Conservation (phyloP, 2,329 filamentous ascomycete genomes). For the Exserohilum rostratum region DNA sequence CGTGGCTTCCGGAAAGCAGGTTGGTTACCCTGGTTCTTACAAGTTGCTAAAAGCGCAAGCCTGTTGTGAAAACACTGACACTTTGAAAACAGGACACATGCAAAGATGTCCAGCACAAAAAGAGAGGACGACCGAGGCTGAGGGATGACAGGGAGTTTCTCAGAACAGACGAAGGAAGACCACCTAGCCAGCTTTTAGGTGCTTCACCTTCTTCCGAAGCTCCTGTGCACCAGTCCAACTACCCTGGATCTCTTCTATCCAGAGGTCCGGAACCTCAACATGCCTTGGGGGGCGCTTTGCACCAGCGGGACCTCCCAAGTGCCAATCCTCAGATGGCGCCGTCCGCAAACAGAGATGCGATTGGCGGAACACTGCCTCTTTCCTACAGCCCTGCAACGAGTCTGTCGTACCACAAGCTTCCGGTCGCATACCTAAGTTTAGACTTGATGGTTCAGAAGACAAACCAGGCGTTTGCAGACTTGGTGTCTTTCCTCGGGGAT, state of each 20-base stretch:
- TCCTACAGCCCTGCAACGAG: constrained; percentile 33
- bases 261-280: constrained; percentile 33
- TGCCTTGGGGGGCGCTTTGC: constrained; percentile 23
- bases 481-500: constrained; percentile 49
- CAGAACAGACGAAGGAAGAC: constrained; percentile 38
- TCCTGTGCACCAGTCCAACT: constrained; percentile 30
- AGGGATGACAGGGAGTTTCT: constrained; percentile 61
- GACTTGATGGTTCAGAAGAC: constrained; percentile 56
- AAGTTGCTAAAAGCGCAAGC: background rate
- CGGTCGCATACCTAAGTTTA: constrained; percentile 54
- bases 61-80: constrained; percentile 8
- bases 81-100: constrained; percentile 67
- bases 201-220: constrained; percentile 28
- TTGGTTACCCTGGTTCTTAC: constrained; percentile 37
- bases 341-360: constrained; percentile 22
- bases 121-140: constrained; percentile 76
- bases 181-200: constrained; percentile 34
- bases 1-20: constrained; percentile 74
- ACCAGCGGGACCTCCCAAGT: constrained; percentile 25
- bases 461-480: constrained; percentile 53
- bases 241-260: constrained; percentile 27
- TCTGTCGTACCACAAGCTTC: constrained; percentile 37
- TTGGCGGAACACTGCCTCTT: constrained; percentile 18
- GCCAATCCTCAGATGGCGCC: constrained; percentile 19
- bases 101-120: constrained; percentile 85